A percentile compares a stretch with the other conserved stretches of the same genome.
These are phyloP conservation scores for Heimioporus sp. DNA, from an alignment of 768 basidiomycete genomes.

Conservation along the genomic window DNA sequence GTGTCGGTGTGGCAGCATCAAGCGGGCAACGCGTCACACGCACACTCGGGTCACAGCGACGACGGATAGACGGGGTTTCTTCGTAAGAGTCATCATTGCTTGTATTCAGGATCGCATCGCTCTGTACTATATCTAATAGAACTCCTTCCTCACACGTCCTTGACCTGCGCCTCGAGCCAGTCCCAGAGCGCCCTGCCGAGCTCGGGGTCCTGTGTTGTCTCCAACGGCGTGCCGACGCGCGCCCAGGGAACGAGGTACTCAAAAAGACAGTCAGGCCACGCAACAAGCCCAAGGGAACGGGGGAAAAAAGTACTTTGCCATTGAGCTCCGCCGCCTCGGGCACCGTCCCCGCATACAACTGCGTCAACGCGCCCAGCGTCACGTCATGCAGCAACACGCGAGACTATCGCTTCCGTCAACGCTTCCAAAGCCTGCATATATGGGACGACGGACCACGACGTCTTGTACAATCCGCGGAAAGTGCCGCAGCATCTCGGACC, in stretches of 20 bases:
- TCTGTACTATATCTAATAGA: too few relatives aligned
- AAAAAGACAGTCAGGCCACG: background rate
- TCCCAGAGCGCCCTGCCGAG: conserved; percentile 40
- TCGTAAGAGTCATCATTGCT: too few relatives aligned
- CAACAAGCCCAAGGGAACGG: background rate
- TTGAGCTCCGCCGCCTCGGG: conserved; percentile 36
- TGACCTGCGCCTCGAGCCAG: conserved; percentile 48
- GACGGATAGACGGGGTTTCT: conserved; percentile 7
- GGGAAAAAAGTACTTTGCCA: conserved; percentile 36
- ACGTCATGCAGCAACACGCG: conserved; percentile 26
- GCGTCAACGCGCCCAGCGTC: conserved; percentile 40
- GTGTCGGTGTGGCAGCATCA: conserved; percentile 26
- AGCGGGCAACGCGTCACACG: conserved; percentile 26
- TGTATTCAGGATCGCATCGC: too few relatives aligned
- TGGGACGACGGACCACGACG: conserved; percentile 11
- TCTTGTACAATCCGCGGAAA: conserved; percentile 1
- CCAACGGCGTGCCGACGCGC: conserved; percentile 24
- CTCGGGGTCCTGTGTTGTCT: conserved; percentile 32
- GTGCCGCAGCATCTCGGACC: conserved; percentile 31
- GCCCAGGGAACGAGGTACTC: conserved; percentile 51
- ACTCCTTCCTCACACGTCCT: conserved; percentile 6
- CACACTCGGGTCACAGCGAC: conserved; percentile 23
- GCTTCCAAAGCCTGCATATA: too few relatives aligned
- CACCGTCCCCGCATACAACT: conserved; percentile 43
- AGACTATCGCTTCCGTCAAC: conserved; percentile 11